Base-by-base conservation (phyloP, 768 basidiomycete species). In the Collybiopsis confluens region DNA sequence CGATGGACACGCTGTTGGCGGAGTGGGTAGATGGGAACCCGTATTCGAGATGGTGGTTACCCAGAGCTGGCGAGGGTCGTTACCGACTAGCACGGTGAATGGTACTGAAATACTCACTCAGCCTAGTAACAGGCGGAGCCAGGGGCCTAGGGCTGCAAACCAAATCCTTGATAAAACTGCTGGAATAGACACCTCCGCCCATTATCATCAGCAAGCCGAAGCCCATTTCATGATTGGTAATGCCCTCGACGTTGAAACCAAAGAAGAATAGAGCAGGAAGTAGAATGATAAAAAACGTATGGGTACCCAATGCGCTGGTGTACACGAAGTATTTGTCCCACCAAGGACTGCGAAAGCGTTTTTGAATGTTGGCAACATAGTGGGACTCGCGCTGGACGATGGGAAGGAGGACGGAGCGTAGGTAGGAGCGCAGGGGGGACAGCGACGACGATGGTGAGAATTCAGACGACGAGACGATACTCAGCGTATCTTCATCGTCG, bases 1-100 rank as follows among this genome's bases (percentile, higher is more conserved):
- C 92, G 62, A 97, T 89, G 24, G 92, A 95, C 48, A 93, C 79
- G 51, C 85, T 82, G 67, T 97, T 96, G 7, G 94, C 92, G 2
- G 92, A 90, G 62, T 99, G 96, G 0, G 95, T 97, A 0, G 93
- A 96, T 0, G 94, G 95, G 64, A 98, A 96, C 21, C 96, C 96
- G 60, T 96, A 96, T 71, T 96, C 93, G 2, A 91, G 77, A 59
- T 92, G 90, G 62, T 91, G 89, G 1, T 73, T 79, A 13, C 89
- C 86, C 48, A 92, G 85, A 4, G 85, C 88, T 91, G 59, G 46
- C n/a, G n/a, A n/a, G n/a, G n/a, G n/a, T n/a, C n/a, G n/a, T n/a
- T n/a, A n/a, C n/a, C n/a, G n/a, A n/a, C 33, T 48, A 55, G 41
- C 35, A 44, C 27, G 58, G n/a, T n/a, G n/a, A n/a, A 35, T 11